Evolutionary conservation across 2,329 filamentous ascomycete species (phyloP).

Genomic region (Monosporascus sp.): DNA sequence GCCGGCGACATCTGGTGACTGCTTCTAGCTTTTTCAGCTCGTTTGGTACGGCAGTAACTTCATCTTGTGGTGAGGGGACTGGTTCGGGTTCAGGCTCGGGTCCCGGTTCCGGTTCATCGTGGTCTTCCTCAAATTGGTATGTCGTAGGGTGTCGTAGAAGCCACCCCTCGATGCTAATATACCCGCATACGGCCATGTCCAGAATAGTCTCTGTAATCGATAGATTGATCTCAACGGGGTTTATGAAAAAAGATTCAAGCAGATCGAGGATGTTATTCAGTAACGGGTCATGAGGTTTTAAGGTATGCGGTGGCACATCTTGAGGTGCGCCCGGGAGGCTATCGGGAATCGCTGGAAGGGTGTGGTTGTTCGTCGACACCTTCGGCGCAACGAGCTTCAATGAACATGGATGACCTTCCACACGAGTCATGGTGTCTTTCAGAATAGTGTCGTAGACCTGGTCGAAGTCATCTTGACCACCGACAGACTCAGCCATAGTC

Average conservation of each 20-base stretch:
- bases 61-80: conserved; percentile 10
- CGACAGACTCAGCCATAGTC: conserved; percentile 61
- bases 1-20: conserved; percentile 46
- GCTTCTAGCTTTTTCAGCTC: conserved; percentile 41
- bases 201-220: conserved; percentile 79
- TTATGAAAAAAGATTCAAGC: conserved; percentile 77
- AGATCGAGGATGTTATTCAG: conserved; percentile 64
- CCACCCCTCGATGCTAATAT: conserved; percentile 87
- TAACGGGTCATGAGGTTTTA: conserved; percentile 58
- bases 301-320: conserved; percentile 55
- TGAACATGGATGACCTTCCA: conserved; percentile 72
- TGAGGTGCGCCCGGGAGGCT: conserved; percentile 56
- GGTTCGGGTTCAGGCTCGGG: too few species aligned
- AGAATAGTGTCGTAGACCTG: conserved; percentile 67
- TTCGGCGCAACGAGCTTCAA: conserved; percentile 61
- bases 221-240: conserved; percentile 86
- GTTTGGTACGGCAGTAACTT: conserved; percentile 15
- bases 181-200: conserved; percentile 77
- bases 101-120: conserved; percentile 17
- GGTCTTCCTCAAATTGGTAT: conserved; percentile 51
- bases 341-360: conserved; percentile 49
- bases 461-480: conserved; percentile 65
- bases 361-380: conserved; percentile 50
- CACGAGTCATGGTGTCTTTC: conserved; percentile 62
- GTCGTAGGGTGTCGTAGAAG: conserved; percentile 66